Conservation (phyloP, 78 protist species). For the Dictyostelium capitatum region DNA sequence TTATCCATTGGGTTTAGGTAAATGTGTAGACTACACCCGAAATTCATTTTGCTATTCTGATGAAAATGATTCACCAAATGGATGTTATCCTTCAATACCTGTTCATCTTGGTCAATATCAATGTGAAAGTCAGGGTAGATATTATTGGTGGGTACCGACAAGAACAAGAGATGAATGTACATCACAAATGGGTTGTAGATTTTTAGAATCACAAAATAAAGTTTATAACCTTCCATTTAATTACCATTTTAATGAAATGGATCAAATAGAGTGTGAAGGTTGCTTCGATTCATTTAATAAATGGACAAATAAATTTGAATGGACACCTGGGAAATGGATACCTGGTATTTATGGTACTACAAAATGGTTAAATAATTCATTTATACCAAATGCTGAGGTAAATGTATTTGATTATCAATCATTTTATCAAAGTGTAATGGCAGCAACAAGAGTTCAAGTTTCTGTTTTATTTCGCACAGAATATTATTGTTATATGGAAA, state of each 20-base stretch:
- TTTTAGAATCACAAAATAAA: background rate
- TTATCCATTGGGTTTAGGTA: background rate
- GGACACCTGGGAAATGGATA: slow-evolving; percentile 33
- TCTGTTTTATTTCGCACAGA: slow-evolving; percentile 30
- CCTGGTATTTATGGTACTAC: slow-evolving; percentile 11
- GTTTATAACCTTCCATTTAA: slow-evolving; percentile 27
- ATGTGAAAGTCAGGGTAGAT: too few species aligned
- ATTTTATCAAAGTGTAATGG: background rate
- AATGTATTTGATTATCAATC: background rate
- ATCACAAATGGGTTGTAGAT: slow-evolving; percentile 9
- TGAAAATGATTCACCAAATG: slow-evolving; percentile 7
- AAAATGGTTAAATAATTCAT: background rate
- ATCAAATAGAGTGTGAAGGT: background rate
- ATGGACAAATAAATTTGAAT: slow-evolving; percentile 20
- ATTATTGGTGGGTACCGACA: background rate
- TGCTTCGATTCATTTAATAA: background rate
- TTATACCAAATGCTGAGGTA: background rate
- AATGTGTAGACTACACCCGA: background rate
- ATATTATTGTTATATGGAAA: background rate
- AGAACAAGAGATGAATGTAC: background rate
- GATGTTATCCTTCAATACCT: background rate
- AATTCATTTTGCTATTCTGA: background rate
- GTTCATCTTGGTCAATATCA: too few species aligned
- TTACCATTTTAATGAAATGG: slow-evolving; percentile 34
- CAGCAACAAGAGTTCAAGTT: background rate